These are phyloP conservation scores for Escovopsis weberi DNA, from an alignment of 2,329 filamentous ascomycete species.

Conservation along the genomic window DNA sequence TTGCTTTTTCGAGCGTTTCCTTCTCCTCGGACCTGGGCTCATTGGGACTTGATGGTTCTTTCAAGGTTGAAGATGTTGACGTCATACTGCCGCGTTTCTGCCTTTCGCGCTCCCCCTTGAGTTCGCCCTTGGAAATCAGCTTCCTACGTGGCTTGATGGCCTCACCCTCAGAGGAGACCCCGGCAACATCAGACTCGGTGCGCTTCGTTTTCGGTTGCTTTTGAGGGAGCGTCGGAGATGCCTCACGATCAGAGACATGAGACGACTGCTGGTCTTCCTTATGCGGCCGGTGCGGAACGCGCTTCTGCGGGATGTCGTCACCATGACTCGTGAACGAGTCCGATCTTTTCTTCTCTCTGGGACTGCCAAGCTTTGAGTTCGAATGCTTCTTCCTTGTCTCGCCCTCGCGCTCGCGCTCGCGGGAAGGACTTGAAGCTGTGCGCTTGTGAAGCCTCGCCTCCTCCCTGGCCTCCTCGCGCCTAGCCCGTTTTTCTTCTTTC, in stretches of 20 bases:
- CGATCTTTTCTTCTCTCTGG: conserved; percentile 34
- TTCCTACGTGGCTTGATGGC: conserved; percentile 45
- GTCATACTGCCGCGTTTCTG: conserved; percentile 43
- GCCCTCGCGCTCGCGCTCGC: conserved; percentile 31
- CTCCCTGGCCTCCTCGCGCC: conserved; percentile 30
- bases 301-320: conserved; percentile 36
- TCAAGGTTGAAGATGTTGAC: conserved; percentile 38
- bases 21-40: conserved; percentile 37
- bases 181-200: conserved; percentile 37
- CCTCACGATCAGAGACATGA: conserved; percentile 37
- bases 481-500: conserved; percentile 27
- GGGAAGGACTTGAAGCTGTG: conserved; percentile 33
- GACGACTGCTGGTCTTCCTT: conserved; percentile 39
- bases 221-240: conserved; percentile 30
- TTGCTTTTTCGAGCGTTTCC: conserved; percentile 27
- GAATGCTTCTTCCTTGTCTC: conserved; percentile 30
- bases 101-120: conserved; percentile 44
- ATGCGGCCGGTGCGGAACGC: conserved; percentile 36
- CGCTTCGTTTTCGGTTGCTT: conserved; percentile 38
- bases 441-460: conserved; percentile 30
- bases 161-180: conserved; percentile 41
- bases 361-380: conserved; percentile 24
- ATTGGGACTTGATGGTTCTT: conserved; percentile 38
- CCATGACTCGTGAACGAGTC: conserved; percentile 26
- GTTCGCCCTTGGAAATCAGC: conserved; percentile 47